Evolutionary conservation across 176 grass and related monocot genomes (phyloP), one percentile per base, ranked within the genome.

Genomic region (Tillandsia fasciculata): DNA sequence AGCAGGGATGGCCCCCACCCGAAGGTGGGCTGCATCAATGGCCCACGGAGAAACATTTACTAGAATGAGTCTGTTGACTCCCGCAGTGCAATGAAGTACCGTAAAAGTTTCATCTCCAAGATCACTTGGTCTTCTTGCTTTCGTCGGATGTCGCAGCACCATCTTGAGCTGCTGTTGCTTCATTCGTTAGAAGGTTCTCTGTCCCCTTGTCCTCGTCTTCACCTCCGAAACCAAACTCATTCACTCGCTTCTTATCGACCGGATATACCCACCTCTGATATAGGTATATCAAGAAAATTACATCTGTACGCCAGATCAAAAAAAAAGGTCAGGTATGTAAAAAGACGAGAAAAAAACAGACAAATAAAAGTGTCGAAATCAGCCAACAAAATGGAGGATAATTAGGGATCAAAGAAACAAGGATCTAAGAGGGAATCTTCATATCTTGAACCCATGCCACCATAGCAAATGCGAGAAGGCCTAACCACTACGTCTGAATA

Each of bases 231-330:
- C 95, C 95, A 11, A 88, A 99, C 79, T 99, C 95, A 14, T 99
- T 99, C 23, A 99, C 75, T 22, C 95, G 87, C 58, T 90, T 90
- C 78, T 80, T 99, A 54, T 99, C 95, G 13, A 99, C 95, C 3
- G 95, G 95, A 76, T 99, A 99, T 68, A 76, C 64, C 95, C 95
- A 99, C 72, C 84, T 94, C 70, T 99, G 95, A 52, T 99, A 99
- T 49, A 99, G 64, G 78, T 99, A 99, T 84, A 99, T 94, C 85
- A 99, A 88, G 80, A 99, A 99, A 68, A 99, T 94, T 61, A 99
- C 54, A 86, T 99, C 95, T 99, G 82, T 84, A 78, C 3, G 64
- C 9, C 3, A 42, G 33, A 3, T 1, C 4, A 66, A 11, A 26
- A n/a, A 8, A 58, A 61, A 18, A 9, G 6, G 7, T 24, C 24